phyloP scores from a whole-genome alignment of 2,329 filamentous ascomycete genomes.

The Torrubiella hemipterigena region DNA sequence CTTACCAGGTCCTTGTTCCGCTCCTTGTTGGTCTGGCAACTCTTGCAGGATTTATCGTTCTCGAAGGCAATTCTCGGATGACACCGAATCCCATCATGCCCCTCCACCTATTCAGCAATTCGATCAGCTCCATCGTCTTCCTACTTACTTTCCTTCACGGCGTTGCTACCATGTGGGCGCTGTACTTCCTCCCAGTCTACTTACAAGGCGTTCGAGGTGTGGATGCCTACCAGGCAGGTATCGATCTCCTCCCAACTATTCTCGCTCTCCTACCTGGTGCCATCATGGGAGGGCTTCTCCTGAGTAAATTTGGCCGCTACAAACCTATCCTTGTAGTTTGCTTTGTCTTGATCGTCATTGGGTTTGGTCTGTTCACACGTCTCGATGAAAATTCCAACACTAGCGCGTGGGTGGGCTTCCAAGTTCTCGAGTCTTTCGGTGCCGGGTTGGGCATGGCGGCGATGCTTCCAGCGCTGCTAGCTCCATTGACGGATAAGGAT shows the following conservation, averaged over 20 bases:
- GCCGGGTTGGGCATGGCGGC: conserved; percentile 27
- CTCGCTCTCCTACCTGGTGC: conserved; percentile 14
- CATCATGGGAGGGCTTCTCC: conserved; percentile 12
- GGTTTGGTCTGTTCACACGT: conserved; percentile 28
- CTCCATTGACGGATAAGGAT: conserved; percentile 22
- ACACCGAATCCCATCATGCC: conserved; percentile 26
- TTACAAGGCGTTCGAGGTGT: conserved; percentile 29
- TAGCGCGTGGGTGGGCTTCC: conserved; percentile 27
- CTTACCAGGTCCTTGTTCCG: conserved; percentile 32
- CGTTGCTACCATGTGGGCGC: conserved; percentile 19
- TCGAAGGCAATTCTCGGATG: conserved; percentile 15
- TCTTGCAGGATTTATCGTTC: conserved; percentile 21
- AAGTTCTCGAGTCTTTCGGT: conserved; percentile 26
- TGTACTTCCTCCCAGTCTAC: conserved; percentile 33
- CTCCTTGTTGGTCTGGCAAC: conserved; percentile 29
- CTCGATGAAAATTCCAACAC: conserved; percentile 23
- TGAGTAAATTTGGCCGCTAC: conserved; percentile 20
- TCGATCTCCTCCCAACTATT: conserved; percentile 19
- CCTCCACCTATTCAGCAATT: conserved; percentile 28
- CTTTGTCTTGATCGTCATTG: conserved; percentile 22
- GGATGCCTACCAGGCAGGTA: conserved; percentile 18
- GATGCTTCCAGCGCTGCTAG: conserved; percentile 30
- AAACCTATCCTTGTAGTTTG: conserved; percentile 18
- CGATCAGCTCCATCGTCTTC: conserved; percentile 17
- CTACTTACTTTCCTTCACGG: conserved; percentile 11